Base-by-base conservation (phyloP, 2,329 filamentous ascomycete genomes). In the Orbilia oligospora region DNA sequence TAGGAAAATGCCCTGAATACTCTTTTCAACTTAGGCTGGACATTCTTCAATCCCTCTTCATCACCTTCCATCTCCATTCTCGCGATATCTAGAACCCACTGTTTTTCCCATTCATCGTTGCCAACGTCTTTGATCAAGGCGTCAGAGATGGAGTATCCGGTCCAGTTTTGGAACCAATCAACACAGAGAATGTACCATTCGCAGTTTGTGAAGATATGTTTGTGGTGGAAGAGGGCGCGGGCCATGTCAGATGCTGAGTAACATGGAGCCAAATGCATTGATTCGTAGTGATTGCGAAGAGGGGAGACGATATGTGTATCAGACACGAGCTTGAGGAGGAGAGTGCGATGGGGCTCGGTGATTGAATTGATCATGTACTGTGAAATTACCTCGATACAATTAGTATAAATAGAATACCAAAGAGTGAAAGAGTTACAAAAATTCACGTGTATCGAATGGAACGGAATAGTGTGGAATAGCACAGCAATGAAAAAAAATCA, bases 191-290 rank as follows among this genome's bases (percentile, higher is more conserved):
- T 56, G 46, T 67, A 71, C 73, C 73, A 77, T 49, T 77, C 66
- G 10, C 24, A 18, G 0, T 53, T n/a, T 9, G 38, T 63, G 53
- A 77, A 77, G 18, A 20, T 22, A 27, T 16, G 14, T 27, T 77
- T 77, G 61, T 71, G 69, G 27, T 30, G n/a, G 33, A 67, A 77
- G 10, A 77, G 67, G 1, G 67, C 67, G n/a, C 66, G 61, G 18
- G 73, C 58, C 18, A 77, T 63, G 46, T 71, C 67, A 5, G 67
- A 41, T 16, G 73, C 73, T 5, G 73, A 18, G 67, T 67, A 77
- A 10, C 41, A 66, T n/a, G 67, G 67, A 18, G 41, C 14, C 18
- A 1, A 14, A 6, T 16, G 41, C 14, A 76, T 36, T 22, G 12
- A 24, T 12, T 53, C 18, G 20, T 24, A 33, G 27, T 56, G 12